These are phyloP conservation scores for Stachybotrys chlorohalonatus DNA, from an alignment of 2,329 filamentous ascomycete genomes.

Conservation along the genomic window DNA sequence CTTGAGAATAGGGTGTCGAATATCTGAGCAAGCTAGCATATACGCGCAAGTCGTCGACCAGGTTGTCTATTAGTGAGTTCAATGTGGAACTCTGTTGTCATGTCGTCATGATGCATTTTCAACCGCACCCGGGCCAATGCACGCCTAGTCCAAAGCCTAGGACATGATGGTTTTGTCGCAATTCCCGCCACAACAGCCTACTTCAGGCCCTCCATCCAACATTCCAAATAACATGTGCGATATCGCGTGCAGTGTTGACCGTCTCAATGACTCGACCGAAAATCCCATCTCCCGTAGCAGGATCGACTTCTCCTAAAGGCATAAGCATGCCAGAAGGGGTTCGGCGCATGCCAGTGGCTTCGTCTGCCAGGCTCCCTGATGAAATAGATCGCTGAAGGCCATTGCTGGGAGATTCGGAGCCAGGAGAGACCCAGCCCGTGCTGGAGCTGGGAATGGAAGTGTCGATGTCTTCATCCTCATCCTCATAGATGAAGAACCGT, in stretches of 20 bases:
- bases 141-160: neutral
- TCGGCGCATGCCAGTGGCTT: conserved; percentile 58
- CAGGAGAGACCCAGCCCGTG: conserved; percentile 22
- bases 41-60: neutral
- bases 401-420: conserved; percentile 10
- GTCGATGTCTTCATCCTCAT: conserved; percentile 45
- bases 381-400: conserved; percentile 40
- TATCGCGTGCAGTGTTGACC: conserved; percentile 62
- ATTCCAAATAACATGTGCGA: conserved; percentile 64
- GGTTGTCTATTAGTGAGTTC: neutral
- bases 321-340: conserved; percentile 87
- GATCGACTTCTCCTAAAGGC: conserved; percentile 71
- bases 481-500: conserved; percentile 53
- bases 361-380: conserved; percentile 36
- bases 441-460: conserved; percentile 18
- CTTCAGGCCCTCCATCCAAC: conserved; percentile 51
- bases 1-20: neutral
- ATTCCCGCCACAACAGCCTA: neutral
- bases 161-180: neutral
- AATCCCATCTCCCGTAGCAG: conserved; percentile 50
- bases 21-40: neutral
- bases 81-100: neutral
- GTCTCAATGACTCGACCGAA: conserved; percentile 77
- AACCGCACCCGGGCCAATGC: neutral
- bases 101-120: neutral